Evolutionary conservation across 495 filamentous ascomycete genomes (phyloP).

Genomic region (Xylaria venustula): DNA sequence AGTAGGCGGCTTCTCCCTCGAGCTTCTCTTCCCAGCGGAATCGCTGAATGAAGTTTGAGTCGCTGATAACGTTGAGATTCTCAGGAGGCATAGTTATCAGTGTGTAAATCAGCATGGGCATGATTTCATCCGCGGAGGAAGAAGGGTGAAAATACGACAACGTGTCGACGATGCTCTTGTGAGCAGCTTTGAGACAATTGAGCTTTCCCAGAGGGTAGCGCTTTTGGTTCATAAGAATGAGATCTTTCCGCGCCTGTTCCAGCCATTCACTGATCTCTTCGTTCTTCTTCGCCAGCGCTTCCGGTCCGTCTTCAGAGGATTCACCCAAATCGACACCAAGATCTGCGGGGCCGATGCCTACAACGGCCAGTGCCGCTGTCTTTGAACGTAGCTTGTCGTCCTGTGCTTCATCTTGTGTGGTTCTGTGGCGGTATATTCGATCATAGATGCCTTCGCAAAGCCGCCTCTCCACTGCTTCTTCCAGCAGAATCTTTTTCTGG

Average conservation of each 20-base stretch:
- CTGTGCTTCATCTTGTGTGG: conserved; percentile 88
- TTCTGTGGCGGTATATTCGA: conserved; percentile 86
- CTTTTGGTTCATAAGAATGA: conserved; percentile 82
- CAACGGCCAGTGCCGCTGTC: conserved; percentile 83
- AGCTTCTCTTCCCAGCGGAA: conserved; percentile 86
- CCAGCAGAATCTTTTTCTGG: conserved; percentile 68
- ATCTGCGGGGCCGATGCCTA: conserved; percentile 85
- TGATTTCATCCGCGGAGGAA: conserved; percentile 93
- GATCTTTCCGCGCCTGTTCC: conserved; percentile 66
- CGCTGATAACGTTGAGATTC: conserved; percentile 86
- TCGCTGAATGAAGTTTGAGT: conserved; percentile 88
- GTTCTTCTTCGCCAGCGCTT: conserved; percentile 59
- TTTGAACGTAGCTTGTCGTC: conserved; percentile 95
- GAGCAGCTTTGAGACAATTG: conserved; percentile 78
- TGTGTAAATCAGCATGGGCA: conserved; percentile 93
- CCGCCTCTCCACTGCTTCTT: conserved; percentile 88
- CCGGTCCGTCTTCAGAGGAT: conserved; percentile 39
- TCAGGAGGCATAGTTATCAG: conserved; percentile 87
- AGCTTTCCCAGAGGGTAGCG: conserved; percentile 90
- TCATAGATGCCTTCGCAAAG: conserved; percentile 86
- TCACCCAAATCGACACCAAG: conserved; percentile 74
- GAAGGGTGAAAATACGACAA: conserved; percentile 75
- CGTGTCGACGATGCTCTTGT: conserved; percentile 93
- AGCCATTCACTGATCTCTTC: conserved; percentile 72
- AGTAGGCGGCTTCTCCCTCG: conserved; percentile 92